phyloP scores from a whole-genome alignment of 2,329 filamentous ascomycete genomes.

The Hyphodiscus sp. region DNA sequence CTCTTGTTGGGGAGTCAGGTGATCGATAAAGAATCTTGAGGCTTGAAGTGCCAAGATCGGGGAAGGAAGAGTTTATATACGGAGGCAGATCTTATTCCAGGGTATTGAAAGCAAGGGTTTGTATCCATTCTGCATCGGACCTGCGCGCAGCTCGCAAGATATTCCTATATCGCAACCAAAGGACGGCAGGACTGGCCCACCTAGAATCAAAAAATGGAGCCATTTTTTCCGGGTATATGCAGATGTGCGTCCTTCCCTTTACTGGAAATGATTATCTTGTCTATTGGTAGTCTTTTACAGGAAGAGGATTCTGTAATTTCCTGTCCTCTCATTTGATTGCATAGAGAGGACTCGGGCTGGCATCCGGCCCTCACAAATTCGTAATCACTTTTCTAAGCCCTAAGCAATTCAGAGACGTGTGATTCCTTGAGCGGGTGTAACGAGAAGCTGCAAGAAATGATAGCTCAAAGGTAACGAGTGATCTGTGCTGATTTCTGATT shows the following conservation, averaged over 20 bases:
- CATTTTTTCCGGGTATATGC: neutral
- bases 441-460: too few relatives aligned
- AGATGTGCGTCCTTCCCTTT: neutral
- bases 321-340: too few relatives aligned
- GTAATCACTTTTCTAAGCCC: too few relatives aligned
- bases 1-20: neutral
- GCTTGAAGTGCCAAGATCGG: neutral
- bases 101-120: too few relatives aligned
- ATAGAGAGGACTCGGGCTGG: too few relatives aligned
- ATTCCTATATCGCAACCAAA: neutral
- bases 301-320: too few relatives aligned
- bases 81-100: neutral
- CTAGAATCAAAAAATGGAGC: neutral
- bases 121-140: neutral
- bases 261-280: neutral
- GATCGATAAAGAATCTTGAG: neutral
- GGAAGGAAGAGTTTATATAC: neutral
- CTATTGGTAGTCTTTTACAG: too few relatives aligned
- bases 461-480: too few relatives aligned
- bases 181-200: neutral
- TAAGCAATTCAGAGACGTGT: too few relatives aligned
- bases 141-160: neutral
- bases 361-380: too few relatives aligned
- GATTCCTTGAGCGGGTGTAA: too few relatives aligned
- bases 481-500: too few relatives aligned